Evolutionary conservation across 1,284 basidiomycete species (phyloP), one percentile per base, ranked within the genome.

Genomic region (Vanrija sp.): DNA sequence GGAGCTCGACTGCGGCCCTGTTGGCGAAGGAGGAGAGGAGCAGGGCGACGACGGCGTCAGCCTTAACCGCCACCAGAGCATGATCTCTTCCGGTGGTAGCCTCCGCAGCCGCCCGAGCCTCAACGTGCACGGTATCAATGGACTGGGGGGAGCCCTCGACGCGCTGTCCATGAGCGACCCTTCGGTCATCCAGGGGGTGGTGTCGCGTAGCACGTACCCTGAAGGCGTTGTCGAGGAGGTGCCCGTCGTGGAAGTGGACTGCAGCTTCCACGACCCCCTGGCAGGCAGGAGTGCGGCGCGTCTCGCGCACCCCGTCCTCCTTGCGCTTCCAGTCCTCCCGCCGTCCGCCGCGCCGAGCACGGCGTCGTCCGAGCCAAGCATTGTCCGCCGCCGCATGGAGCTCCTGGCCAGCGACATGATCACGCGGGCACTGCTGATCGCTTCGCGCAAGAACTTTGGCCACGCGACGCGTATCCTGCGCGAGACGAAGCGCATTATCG

Each of bases 351-450:
- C 57, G 8, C 80, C 80, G 8, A 78, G 80, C 0, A 74, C 80
- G 3, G 76, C 82, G 5, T 79, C 80, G 1, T 87, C 86, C 0
- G 89, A 95, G 68, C 85, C 90, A 0, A 84, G 86, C 38, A 90
- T 97, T 61, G 85, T 94, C 22, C 83, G 91, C n/a, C 81, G 93
- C 38, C 79, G 93, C 25, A 94, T 95, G 88, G 93, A 97, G 77
- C 82, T 96, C 6, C 82, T 96, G 24, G 86, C 89, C 14, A 87
- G 86, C 24, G 93, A 97, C 75, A 96, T 96, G 89, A 89, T 96
- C 68, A 93, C 90, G 2, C 85, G 93, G 19, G 87, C 88, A 8
- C 81, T 97, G 23, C 86, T 96, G 20, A 82, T 95, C 25, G 90
- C 95, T 44, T 88, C 88, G 18, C 80, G 90, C 63, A 84, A 88